These are phyloP conservation scores for Celoporthe dispersa DNA, from an alignment of 2,329 filamentous ascomycete species.

Conservation along the genomic window DNA sequence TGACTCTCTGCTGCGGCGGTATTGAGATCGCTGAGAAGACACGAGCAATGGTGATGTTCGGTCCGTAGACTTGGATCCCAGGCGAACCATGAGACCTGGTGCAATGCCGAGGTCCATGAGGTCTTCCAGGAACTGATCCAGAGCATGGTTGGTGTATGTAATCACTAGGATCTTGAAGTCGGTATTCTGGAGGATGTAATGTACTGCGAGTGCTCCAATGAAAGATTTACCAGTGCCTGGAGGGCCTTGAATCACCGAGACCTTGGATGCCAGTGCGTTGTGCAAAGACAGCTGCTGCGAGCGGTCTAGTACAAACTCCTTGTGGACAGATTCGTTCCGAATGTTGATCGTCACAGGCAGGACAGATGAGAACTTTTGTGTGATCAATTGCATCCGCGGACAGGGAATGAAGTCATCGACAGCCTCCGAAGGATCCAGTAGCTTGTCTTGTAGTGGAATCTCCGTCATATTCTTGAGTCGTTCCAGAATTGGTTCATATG, in stretches of 20 bases:
- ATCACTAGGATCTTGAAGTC: conserved; percentile 62
- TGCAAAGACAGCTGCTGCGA: conserved; percentile 63
- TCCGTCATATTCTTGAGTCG: conserved; percentile 60
- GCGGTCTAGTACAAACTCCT: conserved; percentile 34
- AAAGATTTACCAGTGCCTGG: conserved; percentile 80
- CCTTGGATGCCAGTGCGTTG: conserved; percentile 52
- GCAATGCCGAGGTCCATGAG: conserved; percentile 63
- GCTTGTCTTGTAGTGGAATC: conserved; percentile 58
- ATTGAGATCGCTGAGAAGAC: conserved; percentile 42
- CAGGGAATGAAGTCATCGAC: conserved; percentile 9
- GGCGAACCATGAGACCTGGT: conserved; percentile 55
- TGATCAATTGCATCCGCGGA: not conserved
- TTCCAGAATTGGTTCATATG: conserved; percentile 68
- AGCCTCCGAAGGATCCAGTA: conserved; percentile 46
- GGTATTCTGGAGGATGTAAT: conserved; percentile 56
- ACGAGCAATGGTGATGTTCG: conserved; percentile 55
- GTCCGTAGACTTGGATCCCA: conserved; percentile 63
- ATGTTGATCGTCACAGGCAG: not conserved
- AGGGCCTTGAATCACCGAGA: conserved; percentile 73
- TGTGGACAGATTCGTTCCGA: not conserved
- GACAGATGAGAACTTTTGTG: conserved; percentile 9
- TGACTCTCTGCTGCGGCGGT: conserved; percentile 38
- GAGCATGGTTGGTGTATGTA: conserved; percentile 70
- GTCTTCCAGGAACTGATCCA: conserved; percentile 70
- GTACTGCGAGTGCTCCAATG: conserved; percentile 67